phyloP scores from a whole-genome alignment of 1,284 basidiomycete species.

The Vanrija sp. region DNA sequence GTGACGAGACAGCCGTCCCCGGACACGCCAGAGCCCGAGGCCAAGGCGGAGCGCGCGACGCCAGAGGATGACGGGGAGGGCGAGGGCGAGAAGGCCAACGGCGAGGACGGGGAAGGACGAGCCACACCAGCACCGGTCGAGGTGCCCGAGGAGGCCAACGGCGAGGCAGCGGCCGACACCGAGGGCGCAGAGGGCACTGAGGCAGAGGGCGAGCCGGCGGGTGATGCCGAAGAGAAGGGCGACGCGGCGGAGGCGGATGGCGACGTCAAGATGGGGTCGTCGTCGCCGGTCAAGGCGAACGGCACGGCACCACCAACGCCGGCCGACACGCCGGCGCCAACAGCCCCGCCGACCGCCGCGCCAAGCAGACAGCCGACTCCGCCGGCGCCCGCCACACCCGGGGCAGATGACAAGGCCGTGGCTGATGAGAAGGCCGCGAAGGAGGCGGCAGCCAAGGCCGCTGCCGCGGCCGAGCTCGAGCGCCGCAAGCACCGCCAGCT shows the following conservation, averaged over 20 bases:
- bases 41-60: slow-evolving; percentile 3
- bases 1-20: neutral
- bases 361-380: slow-evolving; percentile 9
- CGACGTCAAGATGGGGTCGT: slow-evolving; percentile 20
- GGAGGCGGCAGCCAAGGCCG: slow-evolving; percentile 4
- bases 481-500: slow-evolving; percentile 27
- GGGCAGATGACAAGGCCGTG: slow-evolving; percentile 1
- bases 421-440: neutral
- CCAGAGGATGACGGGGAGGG: slow-evolving; percentile 3
- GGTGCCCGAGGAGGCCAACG: neutral
- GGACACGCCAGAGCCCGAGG: slow-evolving; percentile 3
- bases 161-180: neutral
- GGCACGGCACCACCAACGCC: slow-evolving; percentile 5
- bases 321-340: neutral
- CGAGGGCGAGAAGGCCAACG: neutral
- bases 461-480: slow-evolving; percentile 12
- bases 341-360: slow-evolving; percentile 1
- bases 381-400: neutral
- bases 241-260: neutral
- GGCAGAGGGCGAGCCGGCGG: neutral
- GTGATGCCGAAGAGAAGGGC: neutral
- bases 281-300: neutral
- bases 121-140: neutral
- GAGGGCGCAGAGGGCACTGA: neutral
- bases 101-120: slow-evolving; percentile 6